These are phyloP conservation scores for Macrotyloma uniflorum DNA, from an alignment of 306 rosid genomes.

Conservation along the genomic window DNA sequence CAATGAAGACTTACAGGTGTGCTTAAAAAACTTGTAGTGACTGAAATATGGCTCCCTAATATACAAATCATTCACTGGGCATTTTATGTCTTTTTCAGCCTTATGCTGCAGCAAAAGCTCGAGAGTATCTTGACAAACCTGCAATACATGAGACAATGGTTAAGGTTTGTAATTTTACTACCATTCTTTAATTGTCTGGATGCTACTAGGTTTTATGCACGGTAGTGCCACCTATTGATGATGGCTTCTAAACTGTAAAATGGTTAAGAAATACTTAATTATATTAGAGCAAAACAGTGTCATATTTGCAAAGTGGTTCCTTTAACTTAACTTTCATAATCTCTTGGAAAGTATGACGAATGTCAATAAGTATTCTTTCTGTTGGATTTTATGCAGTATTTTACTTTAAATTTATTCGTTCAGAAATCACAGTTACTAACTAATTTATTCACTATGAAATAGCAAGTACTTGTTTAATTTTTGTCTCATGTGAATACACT, in stretches of 20 bases:
- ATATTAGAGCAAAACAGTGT: constrained; percentile 16
- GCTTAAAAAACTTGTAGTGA: constrained; percentile 39
- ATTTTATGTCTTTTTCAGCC: constrained; percentile 70
- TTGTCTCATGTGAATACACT: constrained; percentile 36
- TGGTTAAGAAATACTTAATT: constrained; percentile 11
- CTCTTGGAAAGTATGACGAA: constrained; percentile 20
- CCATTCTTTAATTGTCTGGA: constrained; percentile 13
- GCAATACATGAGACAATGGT: constrained; percentile 99
- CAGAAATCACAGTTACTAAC: constrained; percentile 4
- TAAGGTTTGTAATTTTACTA: constrained; percentile 68
- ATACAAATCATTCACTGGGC: constrained; percentile 44
- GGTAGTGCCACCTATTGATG: background rate
- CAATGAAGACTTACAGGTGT: constrained; percentile 98
- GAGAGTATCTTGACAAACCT: constrained; percentile 97
- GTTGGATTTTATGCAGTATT: constrained; percentile 16
- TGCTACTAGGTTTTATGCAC: constrained; percentile 5
- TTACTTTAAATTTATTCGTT: constrained; percentile 29
- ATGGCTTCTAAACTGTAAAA: constrained; percentile 35
- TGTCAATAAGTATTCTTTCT: constrained; percentile 17
- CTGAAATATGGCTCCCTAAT: constrained; percentile 37
- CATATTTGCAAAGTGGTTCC: constrained; percentile 15
- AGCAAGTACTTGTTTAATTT: constrained; percentile 16
- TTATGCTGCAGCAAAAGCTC: constrained; percentile 95
- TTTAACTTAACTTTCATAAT: constrained; percentile 23
- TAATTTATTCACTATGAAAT: constrained; percentile 30